Conservation (phyloP, 345 rosid genomes). For the Rhodamnia argentea region DNA sequence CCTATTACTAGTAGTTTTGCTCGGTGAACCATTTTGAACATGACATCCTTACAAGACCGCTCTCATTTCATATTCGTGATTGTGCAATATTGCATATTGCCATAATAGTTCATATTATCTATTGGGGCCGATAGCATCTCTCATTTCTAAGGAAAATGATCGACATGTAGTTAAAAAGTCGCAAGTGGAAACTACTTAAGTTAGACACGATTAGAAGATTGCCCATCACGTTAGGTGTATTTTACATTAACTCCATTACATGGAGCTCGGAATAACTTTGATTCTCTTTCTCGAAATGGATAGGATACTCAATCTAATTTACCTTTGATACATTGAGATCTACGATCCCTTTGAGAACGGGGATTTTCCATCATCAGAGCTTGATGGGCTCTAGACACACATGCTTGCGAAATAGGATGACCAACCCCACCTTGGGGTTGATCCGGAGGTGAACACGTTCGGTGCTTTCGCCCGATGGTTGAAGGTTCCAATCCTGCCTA, state of each 20-base stretch:
- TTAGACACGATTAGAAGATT: not conserved
- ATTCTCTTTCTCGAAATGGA: rapidly evolving
- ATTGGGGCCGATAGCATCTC: not conserved
- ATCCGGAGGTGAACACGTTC: not conserved
- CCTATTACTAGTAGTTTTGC: no score
- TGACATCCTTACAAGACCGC: no score
- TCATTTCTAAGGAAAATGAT: not conserved
- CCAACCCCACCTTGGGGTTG: not conserved
- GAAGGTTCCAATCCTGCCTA: not conserved
- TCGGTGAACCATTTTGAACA: no score
- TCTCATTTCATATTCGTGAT: not conserved
- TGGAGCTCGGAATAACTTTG: not conserved
- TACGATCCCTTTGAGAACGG: not conserved
- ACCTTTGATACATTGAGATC: not conserved
- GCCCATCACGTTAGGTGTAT: not conserved
- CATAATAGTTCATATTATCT: not conserved
- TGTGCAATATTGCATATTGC: not conserved
- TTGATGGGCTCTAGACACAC: not conserved
- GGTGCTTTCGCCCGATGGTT: not conserved
- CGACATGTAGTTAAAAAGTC: not conserved
- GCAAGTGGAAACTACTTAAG: not conserved
- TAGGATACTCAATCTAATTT: not conserved
- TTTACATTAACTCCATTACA: not conserved
- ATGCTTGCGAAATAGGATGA: not conserved
- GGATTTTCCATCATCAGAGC: not conserved